Evolutionary conservation across 2,329 filamentous ascomycete genomes (phyloP).

Genomic region (Tolypocladium inflatum): DNA sequence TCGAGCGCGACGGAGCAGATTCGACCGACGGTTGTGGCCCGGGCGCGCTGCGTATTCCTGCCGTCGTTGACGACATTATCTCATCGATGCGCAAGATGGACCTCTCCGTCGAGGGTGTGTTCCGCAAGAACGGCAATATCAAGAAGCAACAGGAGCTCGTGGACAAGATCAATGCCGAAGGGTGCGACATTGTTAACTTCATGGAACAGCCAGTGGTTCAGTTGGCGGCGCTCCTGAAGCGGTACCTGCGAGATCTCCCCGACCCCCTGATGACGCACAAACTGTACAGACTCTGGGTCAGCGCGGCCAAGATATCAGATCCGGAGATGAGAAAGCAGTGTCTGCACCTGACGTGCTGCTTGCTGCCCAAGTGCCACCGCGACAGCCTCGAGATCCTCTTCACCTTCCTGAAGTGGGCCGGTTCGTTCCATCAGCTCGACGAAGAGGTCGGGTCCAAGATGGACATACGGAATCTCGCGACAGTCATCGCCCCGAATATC

Average conservation of each 20-base stretch:
- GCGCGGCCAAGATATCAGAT: slow-evolving; percentile 79
- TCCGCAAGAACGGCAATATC: slow-evolving; percentile 98
- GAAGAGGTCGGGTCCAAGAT: slow-evolving; percentile 97
- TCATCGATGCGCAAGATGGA: slow-evolving; percentile 98
- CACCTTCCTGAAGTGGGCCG: slow-evolving; percentile 93
- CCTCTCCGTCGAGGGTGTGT: slow-evolving; percentile 95
- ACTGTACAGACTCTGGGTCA: slow-evolving; percentile 82
- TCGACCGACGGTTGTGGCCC: slow-evolving; percentile 96
- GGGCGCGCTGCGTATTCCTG: slow-evolving; percentile 79
- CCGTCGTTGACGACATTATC: slow-evolving; percentile 90
- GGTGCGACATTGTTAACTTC: slow-evolving; percentile 77
- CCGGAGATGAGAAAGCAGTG: slow-evolving; percentile 74
- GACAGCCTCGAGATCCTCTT: slow-evolving; percentile 94
- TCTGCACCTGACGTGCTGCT: slow-evolving; percentile 82
- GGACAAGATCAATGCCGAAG: slow-evolving; percentile 77
- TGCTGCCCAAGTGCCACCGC: slow-evolving; percentile 84
- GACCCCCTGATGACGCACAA: slow-evolving; percentile 94
- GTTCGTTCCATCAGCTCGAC: slow-evolving; percentile 93
- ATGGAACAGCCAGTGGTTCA: slow-evolving; percentile 87
- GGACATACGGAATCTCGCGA: slow-evolving; percentile 95
- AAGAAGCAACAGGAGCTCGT: slow-evolving; percentile 81
- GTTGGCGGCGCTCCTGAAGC: slow-evolving; percentile 86
- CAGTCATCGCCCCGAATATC: slow-evolving; percentile 94
- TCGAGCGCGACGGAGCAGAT: slow-evolving; percentile 90
- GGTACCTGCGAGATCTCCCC: slow-evolving; percentile 87